Evolutionary conservation across 2,329 filamentous ascomycete species (phyloP).

Genomic region (Cylindrodendrum hubeiense): DNA sequence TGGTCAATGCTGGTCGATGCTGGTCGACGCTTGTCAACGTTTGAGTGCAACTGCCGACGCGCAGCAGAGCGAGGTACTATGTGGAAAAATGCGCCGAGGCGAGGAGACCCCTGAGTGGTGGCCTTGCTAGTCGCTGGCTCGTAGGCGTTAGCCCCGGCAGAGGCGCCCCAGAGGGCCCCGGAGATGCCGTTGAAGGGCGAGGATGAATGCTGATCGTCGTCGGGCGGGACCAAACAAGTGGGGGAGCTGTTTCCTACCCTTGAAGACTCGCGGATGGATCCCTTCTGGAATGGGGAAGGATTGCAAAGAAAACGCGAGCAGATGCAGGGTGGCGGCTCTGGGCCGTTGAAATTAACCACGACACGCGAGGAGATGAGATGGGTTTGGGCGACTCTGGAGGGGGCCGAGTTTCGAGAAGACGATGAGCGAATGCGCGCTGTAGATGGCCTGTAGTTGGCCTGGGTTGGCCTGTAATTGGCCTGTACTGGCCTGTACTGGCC

Average conservation of each 20-base stretch:
- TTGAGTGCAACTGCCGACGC: background rate
- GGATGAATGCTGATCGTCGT: constrained; percentile 21
- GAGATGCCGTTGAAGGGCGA: constrained; percentile 1
- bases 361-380: background rate
- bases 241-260: constrained; percentile 3
- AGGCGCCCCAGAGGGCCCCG: constrained; percentile 1
- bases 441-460: background rate
- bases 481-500: too few relatives aligned
- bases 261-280: background rate
- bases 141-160: constrained; percentile 18
- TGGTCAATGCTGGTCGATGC: too few relatives aligned
- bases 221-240: constrained; percentile 14
- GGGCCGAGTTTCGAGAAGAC: background rate
- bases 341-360: background rate
- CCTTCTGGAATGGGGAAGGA: background rate
- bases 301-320: background rate
- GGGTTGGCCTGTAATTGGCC: too few relatives aligned
- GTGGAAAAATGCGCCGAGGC: background rate
- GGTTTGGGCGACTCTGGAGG: too few relatives aligned
- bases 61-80: background rate
- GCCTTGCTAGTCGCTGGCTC: background rate
- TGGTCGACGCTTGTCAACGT: too few relatives aligned
- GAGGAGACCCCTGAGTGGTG: background rate
- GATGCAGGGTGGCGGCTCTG: background rate
- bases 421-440: constrained; percentile 10